Evolutionary conservation across 495 filamentous ascomycete genomes (phyloP).

Genomic region (Xylaria castorea): DNA sequence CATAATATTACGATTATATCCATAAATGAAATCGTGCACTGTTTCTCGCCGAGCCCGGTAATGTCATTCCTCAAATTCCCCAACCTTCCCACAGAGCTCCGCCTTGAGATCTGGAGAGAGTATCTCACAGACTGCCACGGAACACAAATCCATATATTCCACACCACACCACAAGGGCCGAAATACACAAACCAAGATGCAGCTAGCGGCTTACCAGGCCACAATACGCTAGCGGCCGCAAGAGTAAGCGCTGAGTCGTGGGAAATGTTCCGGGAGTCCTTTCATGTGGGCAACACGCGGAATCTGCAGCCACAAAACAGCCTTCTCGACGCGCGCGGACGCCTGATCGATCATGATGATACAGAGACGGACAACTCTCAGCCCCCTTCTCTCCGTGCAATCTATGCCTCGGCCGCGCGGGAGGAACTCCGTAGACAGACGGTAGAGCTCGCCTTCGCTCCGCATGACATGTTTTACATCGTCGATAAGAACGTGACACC

Average conservation of each 20-base stretch:
- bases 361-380: not conserved
- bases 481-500: not conserved
- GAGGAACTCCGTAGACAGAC: constrained; percentile 4
- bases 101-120: constrained; percentile 16
- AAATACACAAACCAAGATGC: not conserved
- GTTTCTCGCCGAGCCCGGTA: not conserved
- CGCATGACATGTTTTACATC: constrained; percentile 8
- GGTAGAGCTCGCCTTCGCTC: not conserved
- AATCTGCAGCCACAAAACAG: not conserved
- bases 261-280: not conserved
- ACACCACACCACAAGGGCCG: not conserved
- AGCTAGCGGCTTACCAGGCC: not conserved
- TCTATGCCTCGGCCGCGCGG: constrained; percentile 5
- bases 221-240: constrained; percentile 8
- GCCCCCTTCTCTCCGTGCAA: not conserved
- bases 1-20: not conserved
- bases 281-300: not conserved
- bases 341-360: not conserved
- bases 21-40: not conserved
- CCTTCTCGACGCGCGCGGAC: not conserved
- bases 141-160: constrained; percentile 10
- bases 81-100: constrained; percentile 9
- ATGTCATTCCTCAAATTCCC: not conserved
- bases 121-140: constrained; percentile 14
- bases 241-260: constrained; percentile 3